Evolutionary conservation across 2,329 filamentous ascomycete genomes (phyloP), one percentile per base, ranked within the genome.

Genomic region (Orbilia blumenaviensis): DNA sequence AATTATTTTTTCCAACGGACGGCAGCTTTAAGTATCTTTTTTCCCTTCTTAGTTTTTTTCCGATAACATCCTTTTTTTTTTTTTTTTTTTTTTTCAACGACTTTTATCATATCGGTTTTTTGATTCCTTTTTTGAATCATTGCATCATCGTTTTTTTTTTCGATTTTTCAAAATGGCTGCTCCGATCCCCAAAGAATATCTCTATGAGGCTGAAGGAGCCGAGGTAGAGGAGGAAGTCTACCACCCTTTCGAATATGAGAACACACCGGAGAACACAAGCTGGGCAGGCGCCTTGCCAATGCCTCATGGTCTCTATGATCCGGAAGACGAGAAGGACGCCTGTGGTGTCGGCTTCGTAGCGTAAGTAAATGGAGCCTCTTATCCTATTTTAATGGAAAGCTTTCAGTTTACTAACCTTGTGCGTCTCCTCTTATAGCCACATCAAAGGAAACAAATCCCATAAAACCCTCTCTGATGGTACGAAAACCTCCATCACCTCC

Each of bases 311-410:
- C 89, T 99, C 61, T 99, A 99, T 83, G 94, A 98, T 85, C 95
- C 95, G 78, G 89, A 90, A 83, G 89, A 96, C 79, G 95, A 98
- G 86, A 98, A 98, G 85, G 95, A 99, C 94, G 94, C 95, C 80
- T 99, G 95, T 83, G 95, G 95, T 92, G 95, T 99, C 82, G 95
- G 95, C 83, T 99, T 99, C 85, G 93, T 94, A 84, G 96, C 94
- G 93, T 96, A 87, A 86, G 89, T 87, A 68, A 32, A 41, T 67
- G 27, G 14, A 6, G 27, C 36, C 29, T 54, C 12, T 1, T 66
- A 16, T 6, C 12, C 36, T n/a, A 34, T 16, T 54, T 23, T 56
- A 52, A 52, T 9, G 32, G 23, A 21, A n/a, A 66, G 9, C 5
- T 4, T 25, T 25, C 18, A 14, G 6, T 32, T 38, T 29, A 16